Conservation (phyloP, 2,329 filamentous ascomycete genomes). For the Ophidiomyces ophidiicola region DNA sequence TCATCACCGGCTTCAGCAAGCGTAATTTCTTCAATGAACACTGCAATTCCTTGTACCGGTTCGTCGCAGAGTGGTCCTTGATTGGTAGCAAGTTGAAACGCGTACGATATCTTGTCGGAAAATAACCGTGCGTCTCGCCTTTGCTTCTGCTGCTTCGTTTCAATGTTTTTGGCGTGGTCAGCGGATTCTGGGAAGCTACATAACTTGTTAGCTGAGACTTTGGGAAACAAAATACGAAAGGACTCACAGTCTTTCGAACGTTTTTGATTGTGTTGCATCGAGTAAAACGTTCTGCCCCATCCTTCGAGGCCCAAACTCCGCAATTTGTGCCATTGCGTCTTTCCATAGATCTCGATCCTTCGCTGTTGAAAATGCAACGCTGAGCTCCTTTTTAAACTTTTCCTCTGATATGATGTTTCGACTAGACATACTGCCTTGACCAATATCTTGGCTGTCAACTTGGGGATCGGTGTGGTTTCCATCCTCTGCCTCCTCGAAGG, state of each 20-base stretch:
- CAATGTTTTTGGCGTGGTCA: not conserved
- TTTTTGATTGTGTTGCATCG: slow-evolving; percentile 61
- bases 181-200: slow-evolving; percentile 7
- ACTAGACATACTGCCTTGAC: slow-evolving; percentile 48
- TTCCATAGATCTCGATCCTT: slow-evolving; percentile 70
- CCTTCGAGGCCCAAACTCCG: slow-evolving; percentile 77
- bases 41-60: slow-evolving; percentile 82
- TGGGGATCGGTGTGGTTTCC: slow-evolving; percentile 19
- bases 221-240: not conserved
- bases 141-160: slow-evolving; percentile 13
- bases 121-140: slow-evolving; percentile 48
- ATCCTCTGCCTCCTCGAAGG: slow-evolving; percentile 21
- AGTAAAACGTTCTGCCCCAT: slow-evolving; percentile 82
- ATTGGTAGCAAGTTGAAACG: slow-evolving; percentile 81
- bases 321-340: slow-evolving; percentile 63
- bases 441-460: slow-evolving; percentile 33
- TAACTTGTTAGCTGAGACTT: not conserved
- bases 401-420: slow-evolving; percentile 53
- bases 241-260: slow-evolving; percentile 53
- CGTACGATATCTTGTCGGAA: slow-evolving; percentile 80
- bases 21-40: slow-evolving; percentile 71
- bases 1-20: slow-evolving; percentile 45
- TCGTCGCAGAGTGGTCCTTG: slow-evolving; percentile 88
- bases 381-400: slow-evolving; percentile 66
- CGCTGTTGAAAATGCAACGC: slow-evolving; percentile 50